A percentile compares a stretch with the other conserved stretches of the same genome.
Evolutionary conservation across 371 early-diverging fungal genomes (phyloP).

Genomic region (Lichtheimia ornata): DNA sequence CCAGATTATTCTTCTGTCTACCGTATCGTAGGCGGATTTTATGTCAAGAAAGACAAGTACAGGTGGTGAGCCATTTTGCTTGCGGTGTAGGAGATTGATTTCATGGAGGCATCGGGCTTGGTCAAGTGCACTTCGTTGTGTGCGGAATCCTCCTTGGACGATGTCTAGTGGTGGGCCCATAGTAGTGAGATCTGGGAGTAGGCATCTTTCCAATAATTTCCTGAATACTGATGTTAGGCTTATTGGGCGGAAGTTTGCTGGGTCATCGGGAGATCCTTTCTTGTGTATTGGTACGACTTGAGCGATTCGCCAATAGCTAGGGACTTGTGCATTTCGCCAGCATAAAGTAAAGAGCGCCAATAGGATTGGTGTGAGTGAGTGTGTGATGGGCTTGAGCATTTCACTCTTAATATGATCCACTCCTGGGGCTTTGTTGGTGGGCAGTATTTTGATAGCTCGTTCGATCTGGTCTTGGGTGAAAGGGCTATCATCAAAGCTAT

Average conservation of each 20-base stretch:
- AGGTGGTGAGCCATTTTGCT: slow-evolving; percentile 1
- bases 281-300: too few relatives aligned
- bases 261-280: slow-evolving; percentile 10
- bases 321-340: slow-evolving; percentile 9
- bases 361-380: not conserved
- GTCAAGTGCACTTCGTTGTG: slow-evolving; percentile 24
- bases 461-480: not conserved
- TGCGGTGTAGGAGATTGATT: not conserved
- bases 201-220: slow-evolving; percentile 19
- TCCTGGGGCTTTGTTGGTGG: slow-evolving; percentile 6
- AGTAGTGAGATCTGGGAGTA: not conserved
- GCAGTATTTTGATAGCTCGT: not conserved
- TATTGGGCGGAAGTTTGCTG: slow-evolving; percentile 26
- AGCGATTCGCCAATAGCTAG: slow-evolving; percentile 10
- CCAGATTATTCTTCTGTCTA: slow-evolving; percentile 24
- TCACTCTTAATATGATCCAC: not conserved
- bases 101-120: slow-evolving; percentile 31
- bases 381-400: slow-evolving; percentile 17
- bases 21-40: slow-evolving; percentile 34
- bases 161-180: slow-evolving; percentile 14
- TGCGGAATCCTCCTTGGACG: slow-evolving; percentile 37
- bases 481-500: not conserved
- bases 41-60: slow-evolving; percentile 30
- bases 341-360: slow-evolving; percentile 10
- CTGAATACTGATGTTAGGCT: slow-evolving; percentile 18